Percentiles rank a stretch among this genome's conserved stretches.
These are phyloP conservation scores for Sphaerulina vaccinii DNA, from an alignment of 2,329 filamentous ascomycete genomes.

Conservation along the genomic window DNA sequence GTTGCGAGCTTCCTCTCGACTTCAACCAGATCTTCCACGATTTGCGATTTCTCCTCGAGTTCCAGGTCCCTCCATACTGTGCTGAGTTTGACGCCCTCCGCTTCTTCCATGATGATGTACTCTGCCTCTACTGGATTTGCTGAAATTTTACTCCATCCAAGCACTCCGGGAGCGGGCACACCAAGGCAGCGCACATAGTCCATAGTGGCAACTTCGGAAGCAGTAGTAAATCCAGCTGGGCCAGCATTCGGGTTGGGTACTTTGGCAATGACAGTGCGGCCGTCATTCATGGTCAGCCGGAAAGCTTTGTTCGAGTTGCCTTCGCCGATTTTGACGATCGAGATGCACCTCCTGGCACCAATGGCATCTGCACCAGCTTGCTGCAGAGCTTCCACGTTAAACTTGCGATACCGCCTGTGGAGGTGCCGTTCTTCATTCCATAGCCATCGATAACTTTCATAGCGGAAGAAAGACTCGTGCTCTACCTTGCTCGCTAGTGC, in stretches of 20 bases:
- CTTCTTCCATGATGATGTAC: constrained; percentile 37
- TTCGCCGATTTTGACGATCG: constrained; percentile 36
- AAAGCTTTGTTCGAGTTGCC: constrained; percentile 33
- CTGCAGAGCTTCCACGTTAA: constrained; percentile 40
- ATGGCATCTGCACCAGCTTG: constrained; percentile 34
- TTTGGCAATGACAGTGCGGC: constrained; percentile 13
- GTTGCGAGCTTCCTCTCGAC: constrained; percentile 41
- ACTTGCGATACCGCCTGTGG: constrained; percentile 34
- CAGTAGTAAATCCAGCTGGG: neutral
- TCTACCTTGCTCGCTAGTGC: too few species aligned
- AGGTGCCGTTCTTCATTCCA: constrained; percentile 40
- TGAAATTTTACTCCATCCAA: constrained; percentile 24
- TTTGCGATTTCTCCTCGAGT: constrained; percentile 28
- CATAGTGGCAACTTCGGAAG: constrained; percentile 17
- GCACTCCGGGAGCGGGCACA: constrained; percentile 30
- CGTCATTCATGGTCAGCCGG: constrained; percentile 31
- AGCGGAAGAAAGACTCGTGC: constrained; percentile 15
- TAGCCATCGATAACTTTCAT: constrained; percentile 39
- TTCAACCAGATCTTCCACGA: constrained; percentile 38
- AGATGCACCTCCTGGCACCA: constrained; percentile 36
- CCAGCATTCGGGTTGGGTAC: constrained; percentile 34
- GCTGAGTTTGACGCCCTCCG: constrained; percentile 32
- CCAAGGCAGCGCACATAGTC: neutral
- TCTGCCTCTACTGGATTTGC: constrained; percentile 30
- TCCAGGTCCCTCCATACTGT: constrained; percentile 33